phyloP scores from a whole-genome alignment of 306 rosid species.

The Vigna mungo region DNA sequence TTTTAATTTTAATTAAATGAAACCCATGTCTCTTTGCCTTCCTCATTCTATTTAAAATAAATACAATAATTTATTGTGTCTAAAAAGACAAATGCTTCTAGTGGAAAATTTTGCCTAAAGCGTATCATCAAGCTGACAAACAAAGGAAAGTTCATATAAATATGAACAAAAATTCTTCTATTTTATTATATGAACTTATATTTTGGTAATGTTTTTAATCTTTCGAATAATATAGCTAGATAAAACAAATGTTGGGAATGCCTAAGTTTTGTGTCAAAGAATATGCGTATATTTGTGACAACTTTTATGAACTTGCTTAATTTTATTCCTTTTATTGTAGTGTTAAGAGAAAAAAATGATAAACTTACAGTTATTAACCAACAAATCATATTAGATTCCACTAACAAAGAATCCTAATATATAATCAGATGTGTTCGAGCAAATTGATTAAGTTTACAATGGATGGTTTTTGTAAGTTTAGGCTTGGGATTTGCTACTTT shows the following conservation, averaged over 20 bases:
- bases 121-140: no score
- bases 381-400: not conserved
- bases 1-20: not conserved
- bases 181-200: not conserved
- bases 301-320: not conserved
- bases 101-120: not conserved
- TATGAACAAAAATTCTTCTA: not conserved
- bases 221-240: not conserved
- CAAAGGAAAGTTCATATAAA: no score
- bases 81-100: not conserved
- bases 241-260: not conserved
- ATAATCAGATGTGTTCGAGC: no score
- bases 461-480: no score
- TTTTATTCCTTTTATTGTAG: not conserved
- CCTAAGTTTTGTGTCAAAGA: not conserved
- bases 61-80: not conserved
- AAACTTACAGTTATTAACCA: no score
- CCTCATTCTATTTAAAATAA: not conserved
- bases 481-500: no score
- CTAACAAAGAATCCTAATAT: no score
- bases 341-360: not conserved
- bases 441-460: no score
- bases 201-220: not conserved
- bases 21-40: conserved; percentile 1
- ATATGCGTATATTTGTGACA: not conserved